Evolutionary conservation across 2,329 filamentous ascomycete genomes (phyloP).

Genomic region (Aspergillus neoniger): DNA sequence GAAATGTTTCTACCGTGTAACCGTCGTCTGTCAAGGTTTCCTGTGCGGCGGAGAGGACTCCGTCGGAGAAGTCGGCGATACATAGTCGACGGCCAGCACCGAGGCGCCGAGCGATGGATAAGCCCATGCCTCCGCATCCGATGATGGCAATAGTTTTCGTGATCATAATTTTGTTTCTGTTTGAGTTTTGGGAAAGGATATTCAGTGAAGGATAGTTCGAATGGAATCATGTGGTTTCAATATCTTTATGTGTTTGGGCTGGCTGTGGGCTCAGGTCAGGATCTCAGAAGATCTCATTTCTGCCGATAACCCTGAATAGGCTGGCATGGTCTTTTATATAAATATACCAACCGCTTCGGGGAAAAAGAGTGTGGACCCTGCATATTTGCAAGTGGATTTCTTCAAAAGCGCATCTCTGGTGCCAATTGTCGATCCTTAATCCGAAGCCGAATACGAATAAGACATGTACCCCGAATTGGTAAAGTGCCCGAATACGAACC

Average conservation of each 20-base stretch:
- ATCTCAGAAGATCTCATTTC: too few relatives aligned
- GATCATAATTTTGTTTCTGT: background rate
- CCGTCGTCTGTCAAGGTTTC: slow-evolving; percentile 5
- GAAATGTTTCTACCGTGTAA: background rate
- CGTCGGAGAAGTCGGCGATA: slow-evolving; percentile 9
- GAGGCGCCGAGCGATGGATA: slow-evolving; percentile 11
- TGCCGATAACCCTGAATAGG: background rate
- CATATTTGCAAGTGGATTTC: background rate
- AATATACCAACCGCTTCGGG: too few relatives aligned
- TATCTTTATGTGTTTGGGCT: background rate
- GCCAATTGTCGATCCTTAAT: background rate
- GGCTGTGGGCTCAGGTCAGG: background rate
- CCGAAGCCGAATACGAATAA: background rate
- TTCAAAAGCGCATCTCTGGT: background rate
- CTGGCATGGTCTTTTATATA: background rate
- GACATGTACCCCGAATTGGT: too few relatives aligned
- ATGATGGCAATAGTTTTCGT: slow-evolving; percentile 1
- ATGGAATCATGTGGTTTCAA: background rate
- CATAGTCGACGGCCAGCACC: slow-evolving; percentile 4
- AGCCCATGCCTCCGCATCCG: slow-evolving; percentile 12
- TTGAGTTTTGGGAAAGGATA: too few relatives aligned
- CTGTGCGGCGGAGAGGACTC: background rate
- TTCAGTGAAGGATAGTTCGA: too few relatives aligned
- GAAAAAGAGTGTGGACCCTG: background rate
- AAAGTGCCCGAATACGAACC: background rate